phyloP scores from a whole-genome alignment of 177 flowering plant genomes.

The Vitis hybrid region DNA sequence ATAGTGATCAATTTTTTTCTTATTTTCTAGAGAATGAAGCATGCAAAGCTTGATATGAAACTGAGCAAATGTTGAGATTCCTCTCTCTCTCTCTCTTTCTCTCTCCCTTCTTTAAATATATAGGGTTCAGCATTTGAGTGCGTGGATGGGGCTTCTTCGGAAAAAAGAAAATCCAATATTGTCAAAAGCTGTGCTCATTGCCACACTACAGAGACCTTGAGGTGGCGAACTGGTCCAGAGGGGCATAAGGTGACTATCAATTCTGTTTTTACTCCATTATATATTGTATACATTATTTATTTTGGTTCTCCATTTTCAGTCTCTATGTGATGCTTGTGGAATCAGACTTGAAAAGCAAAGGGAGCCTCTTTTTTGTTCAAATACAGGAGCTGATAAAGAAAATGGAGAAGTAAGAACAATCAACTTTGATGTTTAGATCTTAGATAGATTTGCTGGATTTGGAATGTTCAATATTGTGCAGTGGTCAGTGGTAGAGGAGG shows the following conservation, averaged over 20 bases:
- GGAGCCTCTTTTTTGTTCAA: constrained; percentile 6
- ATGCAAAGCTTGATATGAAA: too few species aligned
- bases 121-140: constrained; percentile 17
- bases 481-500: neutral
- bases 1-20: too few species aligned
- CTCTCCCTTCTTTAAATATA: neutral
- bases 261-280: neutral
- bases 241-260: constrained; percentile 11
- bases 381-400: constrained; percentile 8
- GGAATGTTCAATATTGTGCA: neutral
- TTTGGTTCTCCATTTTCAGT: constrained; percentile 14
- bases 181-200: constrained; percentile 13
- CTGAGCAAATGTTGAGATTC: neutral
- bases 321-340: constrained; percentile 26
- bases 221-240: constrained; percentile 10
- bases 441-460: neutral
- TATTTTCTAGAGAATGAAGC: too few species aligned
- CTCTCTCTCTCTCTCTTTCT: neutral
- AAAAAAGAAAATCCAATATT: neutral
- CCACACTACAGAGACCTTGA: constrained; percentile 11
- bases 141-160: neutral
- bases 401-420: constrained; percentile 11
- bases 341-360: constrained; percentile 11
- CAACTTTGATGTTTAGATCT: neutral
- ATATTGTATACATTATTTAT: neutral